phyloP scores from a whole-genome alignment of 176 grass and related monocot species.

The Microstegium vimineum region DNA sequence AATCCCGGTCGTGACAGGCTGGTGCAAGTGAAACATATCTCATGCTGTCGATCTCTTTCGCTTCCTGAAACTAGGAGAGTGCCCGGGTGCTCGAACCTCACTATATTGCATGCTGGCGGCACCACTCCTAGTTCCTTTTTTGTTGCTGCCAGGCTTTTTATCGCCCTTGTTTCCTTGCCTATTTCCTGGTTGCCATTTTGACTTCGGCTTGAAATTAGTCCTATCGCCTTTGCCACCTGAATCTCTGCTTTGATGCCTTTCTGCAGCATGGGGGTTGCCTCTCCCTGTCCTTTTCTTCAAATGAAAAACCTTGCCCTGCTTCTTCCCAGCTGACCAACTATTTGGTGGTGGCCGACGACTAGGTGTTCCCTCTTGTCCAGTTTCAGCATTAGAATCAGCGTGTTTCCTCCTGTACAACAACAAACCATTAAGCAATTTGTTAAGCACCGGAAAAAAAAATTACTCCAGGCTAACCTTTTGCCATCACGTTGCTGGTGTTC shows the following conservation, averaged over 20 bases:
- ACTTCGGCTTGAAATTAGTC: constrained; percentile 16
- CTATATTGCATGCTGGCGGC: not conserved
- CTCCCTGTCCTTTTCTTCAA: constrained; percentile 6
- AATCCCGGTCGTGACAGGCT: not conserved
- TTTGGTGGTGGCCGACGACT: not conserved
- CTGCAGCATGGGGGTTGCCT: not conserved
- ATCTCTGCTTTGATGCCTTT: not conserved
- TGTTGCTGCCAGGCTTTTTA: not conserved
- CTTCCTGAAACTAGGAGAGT: constrained; percentile 39
- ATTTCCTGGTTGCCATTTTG: constrained; percentile 6
- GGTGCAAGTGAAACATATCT: not conserved
- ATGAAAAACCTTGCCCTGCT: constrained; percentile 27
- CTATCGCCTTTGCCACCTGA: not conserved
- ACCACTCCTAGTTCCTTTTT: not conserved
- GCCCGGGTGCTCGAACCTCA: too few species aligned
- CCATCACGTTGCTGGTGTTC: constrained; percentile 1
- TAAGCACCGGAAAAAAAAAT: not conserved
- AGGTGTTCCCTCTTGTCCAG: constrained; percentile 15
- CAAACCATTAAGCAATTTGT: not conserved
- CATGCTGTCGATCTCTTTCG: not conserved
- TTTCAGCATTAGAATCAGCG: not conserved
- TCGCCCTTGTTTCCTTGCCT: constrained; percentile 5
- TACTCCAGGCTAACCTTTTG: constrained; percentile 35
- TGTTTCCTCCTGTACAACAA: constrained; percentile 43
- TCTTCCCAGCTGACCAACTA: constrained; percentile 25